A percentile compares a stretch with the other conserved stretches of the same genome.
phyloP scores from a whole-genome alignment of 306 rosid genomes.

The Trifolium fragiferum region DNA sequence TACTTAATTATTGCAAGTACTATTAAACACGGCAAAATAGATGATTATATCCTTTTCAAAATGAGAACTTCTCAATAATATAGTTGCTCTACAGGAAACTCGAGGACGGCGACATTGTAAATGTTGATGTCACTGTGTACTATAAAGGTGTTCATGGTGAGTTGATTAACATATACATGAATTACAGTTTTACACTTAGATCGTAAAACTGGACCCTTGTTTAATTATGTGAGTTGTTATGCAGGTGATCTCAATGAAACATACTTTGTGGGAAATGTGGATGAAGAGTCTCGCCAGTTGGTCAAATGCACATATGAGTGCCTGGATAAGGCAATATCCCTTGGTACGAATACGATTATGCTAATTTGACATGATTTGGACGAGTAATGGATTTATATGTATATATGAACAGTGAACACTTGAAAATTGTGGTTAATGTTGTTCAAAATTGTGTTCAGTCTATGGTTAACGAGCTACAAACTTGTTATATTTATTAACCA shows the following conservation, averaged over 20 bases:
- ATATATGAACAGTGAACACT: too few species aligned
- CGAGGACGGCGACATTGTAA: slow-evolving; percentile 95
- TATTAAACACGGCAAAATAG: background rate
- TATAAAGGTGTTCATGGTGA: slow-evolving; percentile 93
- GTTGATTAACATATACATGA: slow-evolving; percentile 23
- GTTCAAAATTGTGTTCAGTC: too few species aligned
- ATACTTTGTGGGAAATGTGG: slow-evolving; percentile 93
- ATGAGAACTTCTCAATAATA: slow-evolving; percentile 25
- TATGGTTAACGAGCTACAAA: too few species aligned
- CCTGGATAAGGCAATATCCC: slow-evolving; percentile 90
- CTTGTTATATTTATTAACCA: too few species aligned
- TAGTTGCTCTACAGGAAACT: slow-evolving; percentile 67
- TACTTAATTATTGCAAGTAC: slow-evolving; percentile 21
- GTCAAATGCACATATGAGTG: slow-evolving; percentile 91
- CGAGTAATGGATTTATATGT: too few species aligned
- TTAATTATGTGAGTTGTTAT: slow-evolving; percentile 29
- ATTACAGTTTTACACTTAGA: background rate
- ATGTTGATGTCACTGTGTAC: slow-evolving; percentile 84
- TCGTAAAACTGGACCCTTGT: slow-evolving; percentile 1
- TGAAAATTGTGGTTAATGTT: too few species aligned
- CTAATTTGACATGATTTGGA: background rate
- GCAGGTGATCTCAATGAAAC: slow-evolving; percentile 97
- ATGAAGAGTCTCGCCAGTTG: slow-evolving; percentile 76
- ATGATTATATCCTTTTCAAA: slow-evolving; percentile 14
- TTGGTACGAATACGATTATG: slow-evolving; percentile 60